These are phyloP conservation scores for Claviceps pusilla DNA, from an alignment of 2,329 filamentous ascomycete genomes.

Conservation along the genomic window DNA sequence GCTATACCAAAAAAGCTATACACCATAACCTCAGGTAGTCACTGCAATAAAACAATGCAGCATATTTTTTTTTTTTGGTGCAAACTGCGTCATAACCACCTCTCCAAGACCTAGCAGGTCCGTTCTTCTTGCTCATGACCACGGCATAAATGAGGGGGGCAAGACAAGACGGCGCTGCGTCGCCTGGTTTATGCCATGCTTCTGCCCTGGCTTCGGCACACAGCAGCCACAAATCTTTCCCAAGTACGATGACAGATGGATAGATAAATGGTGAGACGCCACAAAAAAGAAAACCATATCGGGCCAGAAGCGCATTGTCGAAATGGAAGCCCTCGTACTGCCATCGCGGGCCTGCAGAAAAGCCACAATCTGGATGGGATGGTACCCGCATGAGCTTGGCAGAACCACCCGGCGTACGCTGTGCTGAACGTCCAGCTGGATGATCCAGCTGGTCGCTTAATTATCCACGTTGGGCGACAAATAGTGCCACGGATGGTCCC, in stretches of 20 bases:
- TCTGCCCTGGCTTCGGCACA: not conserved
- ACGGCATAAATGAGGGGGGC: conserved; percentile 1
- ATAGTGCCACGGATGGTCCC: not conserved
- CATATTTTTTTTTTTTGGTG: not conserved
- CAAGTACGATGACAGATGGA: not conserved
- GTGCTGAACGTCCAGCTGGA: not conserved
- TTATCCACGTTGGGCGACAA: conserved; percentile 1
- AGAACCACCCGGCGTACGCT: not conserved
- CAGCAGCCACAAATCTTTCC: not conserved
- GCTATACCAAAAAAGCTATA: not conserved
- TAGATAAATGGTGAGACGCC: too few relatives aligned
- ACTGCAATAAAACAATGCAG: not conserved
- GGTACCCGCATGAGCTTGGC: not conserved
- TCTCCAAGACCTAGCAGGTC: not conserved
- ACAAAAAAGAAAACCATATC: not conserved
- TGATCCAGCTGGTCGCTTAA: conserved; percentile 3
- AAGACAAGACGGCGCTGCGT: not conserved
- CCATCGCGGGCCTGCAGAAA: too few relatives aligned
- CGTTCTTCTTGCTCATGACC: not conserved
- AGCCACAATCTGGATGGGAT: too few relatives aligned
- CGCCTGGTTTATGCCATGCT: not conserved
- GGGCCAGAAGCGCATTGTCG: not conserved
- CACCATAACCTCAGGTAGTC: not conserved
- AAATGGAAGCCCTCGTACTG: not conserved
- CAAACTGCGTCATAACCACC: not conserved